A percentile compares a stretch with the other conserved stretches of the same genome.
phyloP scores from a whole-genome alignment of 2,329 filamentous ascomycete genomes.

The Colletotrichum sansevieriae region DNA sequence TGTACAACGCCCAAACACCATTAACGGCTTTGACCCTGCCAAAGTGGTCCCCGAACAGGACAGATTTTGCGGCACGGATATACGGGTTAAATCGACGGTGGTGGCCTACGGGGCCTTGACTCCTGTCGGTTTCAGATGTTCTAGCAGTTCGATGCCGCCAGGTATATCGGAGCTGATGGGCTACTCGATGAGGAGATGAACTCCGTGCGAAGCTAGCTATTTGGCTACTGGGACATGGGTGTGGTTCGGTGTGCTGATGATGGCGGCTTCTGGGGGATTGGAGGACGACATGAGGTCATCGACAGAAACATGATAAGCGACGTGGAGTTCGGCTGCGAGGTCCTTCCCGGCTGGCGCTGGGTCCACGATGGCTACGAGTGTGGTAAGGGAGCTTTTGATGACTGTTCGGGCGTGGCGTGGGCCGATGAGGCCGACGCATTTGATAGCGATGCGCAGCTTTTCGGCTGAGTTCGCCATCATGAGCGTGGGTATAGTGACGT shows the following conservation, averaged over 20 bases:
- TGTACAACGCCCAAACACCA: slow-evolving; percentile 66
- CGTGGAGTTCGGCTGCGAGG: slow-evolving; percentile 44
- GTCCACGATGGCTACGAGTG: slow-evolving; percentile 50
- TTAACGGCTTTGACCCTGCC: slow-evolving; percentile 65
- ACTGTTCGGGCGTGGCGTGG: slow-evolving; percentile 50
- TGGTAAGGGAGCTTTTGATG: slow-evolving; percentile 40
- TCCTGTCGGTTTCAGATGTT: slow-evolving; percentile 45
- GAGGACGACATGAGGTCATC: slow-evolving; percentile 56
- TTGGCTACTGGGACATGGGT: slow-evolving; percentile 66
- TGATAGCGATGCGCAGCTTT: slow-evolving; percentile 46
- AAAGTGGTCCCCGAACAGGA: slow-evolving; percentile 54
- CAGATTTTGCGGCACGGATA: slow-evolving; percentile 61
- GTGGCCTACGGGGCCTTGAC: slow-evolving; percentile 68
- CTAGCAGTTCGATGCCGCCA: slow-evolving; percentile 51
- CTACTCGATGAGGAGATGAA: slow-evolving; percentile 71
- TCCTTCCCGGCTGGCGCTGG: slow-evolving; percentile 43
- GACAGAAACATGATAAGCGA: slow-evolving; percentile 50
- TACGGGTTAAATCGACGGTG: slow-evolving; percentile 72
- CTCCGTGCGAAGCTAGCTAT: slow-evolving; percentile 59
- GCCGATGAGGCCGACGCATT: slow-evolving; percentile 47
- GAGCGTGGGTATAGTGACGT: not conserved
- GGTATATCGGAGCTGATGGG: slow-evolving; percentile 61
- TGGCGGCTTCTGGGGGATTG: slow-evolving; percentile 62
- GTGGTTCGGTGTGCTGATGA: slow-evolving; percentile 71
- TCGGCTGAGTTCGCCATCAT: not conserved